Base-by-base conservation (phyloP, 495 filamentous ascomycete species). In the Letharia lupina region DNA sequence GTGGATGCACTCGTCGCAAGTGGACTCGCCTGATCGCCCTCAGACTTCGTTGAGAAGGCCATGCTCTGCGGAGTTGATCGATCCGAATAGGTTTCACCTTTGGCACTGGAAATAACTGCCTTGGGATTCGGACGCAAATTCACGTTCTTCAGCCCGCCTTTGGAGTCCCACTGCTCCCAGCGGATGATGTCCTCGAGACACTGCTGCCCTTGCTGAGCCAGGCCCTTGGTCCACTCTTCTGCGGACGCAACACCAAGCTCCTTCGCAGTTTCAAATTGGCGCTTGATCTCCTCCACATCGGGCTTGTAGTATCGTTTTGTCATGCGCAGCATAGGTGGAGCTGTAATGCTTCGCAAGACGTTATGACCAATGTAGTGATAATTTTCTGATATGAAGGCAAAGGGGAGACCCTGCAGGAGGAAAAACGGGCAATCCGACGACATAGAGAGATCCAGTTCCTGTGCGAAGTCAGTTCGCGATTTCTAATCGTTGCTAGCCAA, bases 181-280 rank as follows among this genome's bases (percentile, higher is more conserved):
- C 86, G 83, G 31, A 80, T 76, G 28, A 83, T 77, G 68, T 90
- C 85, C 35, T 77, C 75, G 47, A 81, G 47, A 23, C 77, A 63
- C 41, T 83, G 77, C 65, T 81, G 83, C n/a, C 88, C 86, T 64
- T 82, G 80, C 15, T 67, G 74, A 50, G 82, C 81, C 4, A 92
- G 80, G 16, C 89, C 88, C 73, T 90, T 91, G 9, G 86, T 74
- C 89, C 89, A 93, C 72, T 91, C 88, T 57, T 87, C 86, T 23
- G 81, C 80, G 12, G 85, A 80, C 20, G 86, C 85, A 7, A 77
- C 64, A 31, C 87, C 87, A 70, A 87, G 81, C 13, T 77, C 75
- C 63, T 80, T 82, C 57, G 84, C 87, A 2, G 83, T 76, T 31
- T 80, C 72, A 62, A 88, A 84, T 63, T 87, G 82, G 57, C 73